Evolutionary conservation across 352 stramenopile species (phyloP), one percentile per base, ranked within the genome.

Genomic region (Phytophthora hybrid): DNA sequence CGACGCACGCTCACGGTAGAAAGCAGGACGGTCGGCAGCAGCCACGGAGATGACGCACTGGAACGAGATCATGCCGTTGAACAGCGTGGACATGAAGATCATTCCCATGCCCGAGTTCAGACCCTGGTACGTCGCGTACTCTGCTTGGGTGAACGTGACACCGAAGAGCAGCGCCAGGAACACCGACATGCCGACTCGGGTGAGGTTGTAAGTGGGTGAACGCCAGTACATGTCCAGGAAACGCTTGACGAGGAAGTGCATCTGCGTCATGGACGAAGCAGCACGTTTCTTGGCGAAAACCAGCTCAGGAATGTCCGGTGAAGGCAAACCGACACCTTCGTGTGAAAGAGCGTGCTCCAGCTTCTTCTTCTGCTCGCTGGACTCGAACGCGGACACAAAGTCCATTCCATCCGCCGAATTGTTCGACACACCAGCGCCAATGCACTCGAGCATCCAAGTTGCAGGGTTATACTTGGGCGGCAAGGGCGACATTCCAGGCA

Each of bases 171-270:
- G 59, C 3, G 83, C 92, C 34, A 98, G 83, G n/a, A 93, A 66
- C n/a, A 83, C 61, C 31, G 77, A 91, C 46, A 97, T 84, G 5
- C 92, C 74, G 1, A 94, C 56, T 3, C 93, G 85, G 6, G 89
- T 89, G 16, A 92, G 66, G 72, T 96, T 98, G 80, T 98, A 98
- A 56, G 79, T 80, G 37, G 91, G 90, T 13, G 81, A 93, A n/a
- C 76, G 61, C 78, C 76, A 68, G 69, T 83, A 66, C 78, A 82
- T 73, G 16, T 76, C 55, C 21, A 74, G 53, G 56, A 80, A 80
- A 5, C 74, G 74, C 29, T 69, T 72, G 34, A 73, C 26, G 18
- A 80, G 58, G 41, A 74, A 75, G 18, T 59, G 34, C 70, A 71
- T 67, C 53, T 77, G 70, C 4, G 64, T 77, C 58, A 62, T 59